Base-by-base conservation (phyloP, 139 green algal species). In the Chlamydomonas schloesseri region DNA sequence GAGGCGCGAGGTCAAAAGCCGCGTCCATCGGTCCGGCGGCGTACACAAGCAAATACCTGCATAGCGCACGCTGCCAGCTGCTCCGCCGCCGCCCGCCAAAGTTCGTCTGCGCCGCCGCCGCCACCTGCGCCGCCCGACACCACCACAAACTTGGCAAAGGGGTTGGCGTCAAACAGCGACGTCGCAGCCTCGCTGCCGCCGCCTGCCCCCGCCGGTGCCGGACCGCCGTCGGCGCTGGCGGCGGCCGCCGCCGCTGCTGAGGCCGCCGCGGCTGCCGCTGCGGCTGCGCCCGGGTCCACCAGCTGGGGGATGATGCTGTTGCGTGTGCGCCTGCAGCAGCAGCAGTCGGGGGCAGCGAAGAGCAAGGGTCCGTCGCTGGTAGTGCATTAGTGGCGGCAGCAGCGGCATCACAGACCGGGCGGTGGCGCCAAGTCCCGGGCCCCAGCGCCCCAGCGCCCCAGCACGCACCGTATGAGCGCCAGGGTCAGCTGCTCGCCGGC, bases 111-210 rank as follows among this genome's bases (percentile, higher is more conserved):
- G 24, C 95, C 89, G 0, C 18, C 57, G 29, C 28, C 65, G 14
- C 82, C 73, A 8, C 42, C n/a, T n/a, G n/a, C 42, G 42, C 42
- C 42, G 8, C 42, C 42, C 42, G 42, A 8, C 0, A 88, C 93
- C 86, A 94, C 82, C 0, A 92, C 94, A 88, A 96, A 98, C 90
- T 98, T 98, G 82, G 92, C 90, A 84, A 95, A 98, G 4, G 70
- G n/a, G 80, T 95, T 93, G 36, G 58, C 47, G 14, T 74, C 77
- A 33, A 92, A 80, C 37, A 74, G 58, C 0, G 60, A 76, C 13
- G 62, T 36, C 69, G 71, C 53, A 26, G 67, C 37, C 24, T 11
- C 33, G 13, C 18, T 23, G 13, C 53, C 57, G 13, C 26, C 64
- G 34, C 53, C 74, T 57, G 18, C 36, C 70, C 64, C 73, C 80